phyloP scores from a whole-genome alignment of 345 rosid genomes.

The Euphorbia tirucalli region DNA sequence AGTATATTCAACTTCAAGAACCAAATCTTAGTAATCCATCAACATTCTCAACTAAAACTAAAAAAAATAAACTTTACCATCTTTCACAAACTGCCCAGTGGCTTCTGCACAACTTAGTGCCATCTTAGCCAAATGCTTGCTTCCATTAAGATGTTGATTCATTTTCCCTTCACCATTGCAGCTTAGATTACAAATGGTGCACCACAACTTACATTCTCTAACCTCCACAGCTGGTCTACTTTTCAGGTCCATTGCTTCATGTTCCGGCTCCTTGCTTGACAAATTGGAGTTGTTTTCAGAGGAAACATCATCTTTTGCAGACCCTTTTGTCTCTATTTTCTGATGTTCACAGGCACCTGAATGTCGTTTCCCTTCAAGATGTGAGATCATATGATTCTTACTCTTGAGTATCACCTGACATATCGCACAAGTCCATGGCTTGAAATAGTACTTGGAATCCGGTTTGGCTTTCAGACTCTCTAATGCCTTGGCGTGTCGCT shows the following conservation, averaged over 20 bases:
- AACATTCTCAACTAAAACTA: too few relatives aligned
- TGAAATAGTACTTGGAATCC: background rate
- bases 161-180: conserved; percentile 6
- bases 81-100: too few relatives aligned
- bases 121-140: too few relatives aligned
- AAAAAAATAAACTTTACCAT: too few relatives aligned
- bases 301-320: background rate
- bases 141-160: conserved; percentile 4
- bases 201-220: conserved; percentile 5
- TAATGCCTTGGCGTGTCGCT: conserved; percentile 19
- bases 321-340: background rate
- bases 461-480: conserved; percentile 12
- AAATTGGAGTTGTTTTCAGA: background rate
- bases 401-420: background rate
- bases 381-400: background rate
- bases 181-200: conserved; percentile 7
- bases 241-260: background rate
- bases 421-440: background rate
- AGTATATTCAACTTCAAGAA: too few relatives aligned
- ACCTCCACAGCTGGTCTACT: background rate
- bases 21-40: too few relatives aligned
- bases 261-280: too few relatives aligned
- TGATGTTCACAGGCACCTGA: background rate
- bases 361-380: conserved; percentile 9
- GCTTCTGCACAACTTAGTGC: too few relatives aligned